A percentile compares a stretch with the other conserved stretches of the same genome.
Conservation (phyloP, 768 basidiomycete species). For the Mycena pura region DNA sequence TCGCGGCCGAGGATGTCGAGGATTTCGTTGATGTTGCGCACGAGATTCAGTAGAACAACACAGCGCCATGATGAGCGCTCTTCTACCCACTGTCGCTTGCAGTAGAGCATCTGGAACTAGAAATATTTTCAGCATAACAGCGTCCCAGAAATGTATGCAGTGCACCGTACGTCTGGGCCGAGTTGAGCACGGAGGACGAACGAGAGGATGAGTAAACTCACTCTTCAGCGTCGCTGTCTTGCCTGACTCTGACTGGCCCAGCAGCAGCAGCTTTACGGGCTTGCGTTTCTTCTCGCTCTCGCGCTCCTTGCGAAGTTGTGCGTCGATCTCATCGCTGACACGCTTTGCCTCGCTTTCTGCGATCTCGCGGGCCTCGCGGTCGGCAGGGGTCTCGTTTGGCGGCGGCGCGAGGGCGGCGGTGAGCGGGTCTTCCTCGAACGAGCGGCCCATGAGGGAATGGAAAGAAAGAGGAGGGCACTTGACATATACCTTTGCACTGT, state of each 20-base stretch:
- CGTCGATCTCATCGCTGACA: slow-evolving; percentile 79
- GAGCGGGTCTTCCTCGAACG: slow-evolving; percentile 65
- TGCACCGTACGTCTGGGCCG: slow-evolving; percentile 21
- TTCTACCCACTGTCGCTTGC: slow-evolving; percentile 70
- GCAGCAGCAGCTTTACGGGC: slow-evolving; percentile 75
- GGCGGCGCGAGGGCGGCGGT: slow-evolving; percentile 67
- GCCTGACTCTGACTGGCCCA: slow-evolving; percentile 72
- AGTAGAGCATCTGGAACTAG: slow-evolving; percentile 82
- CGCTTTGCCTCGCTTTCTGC: slow-evolving; percentile 69
- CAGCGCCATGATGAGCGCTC: slow-evolving; percentile 75
- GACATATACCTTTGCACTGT: slow-evolving; percentile 1
- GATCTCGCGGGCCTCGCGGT: slow-evolving; percentile 59
- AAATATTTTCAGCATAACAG: not conserved
- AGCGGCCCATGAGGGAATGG: slow-evolving; percentile 14
- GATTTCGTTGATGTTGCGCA: slow-evolving; percentile 73
- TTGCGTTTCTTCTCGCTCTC: slow-evolving; percentile 64
- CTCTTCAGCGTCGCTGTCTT: slow-evolving; percentile 86
- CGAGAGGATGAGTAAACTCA: slow-evolving; percentile 36
- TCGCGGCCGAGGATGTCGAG: slow-evolving; percentile 64
- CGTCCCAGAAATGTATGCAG: not conserved
- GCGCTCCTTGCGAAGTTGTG: slow-evolving; percentile 67
- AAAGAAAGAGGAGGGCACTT: not conserved
- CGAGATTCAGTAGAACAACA: slow-evolving; percentile 81
- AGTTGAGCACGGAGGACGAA: slow-evolving; percentile 16
- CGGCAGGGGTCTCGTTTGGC: slow-evolving; percentile 63